Evolutionary conservation across 371 early-diverging fungal genomes (phyloP).

Genomic region (Zopfochytrium polystomum): DNA sequence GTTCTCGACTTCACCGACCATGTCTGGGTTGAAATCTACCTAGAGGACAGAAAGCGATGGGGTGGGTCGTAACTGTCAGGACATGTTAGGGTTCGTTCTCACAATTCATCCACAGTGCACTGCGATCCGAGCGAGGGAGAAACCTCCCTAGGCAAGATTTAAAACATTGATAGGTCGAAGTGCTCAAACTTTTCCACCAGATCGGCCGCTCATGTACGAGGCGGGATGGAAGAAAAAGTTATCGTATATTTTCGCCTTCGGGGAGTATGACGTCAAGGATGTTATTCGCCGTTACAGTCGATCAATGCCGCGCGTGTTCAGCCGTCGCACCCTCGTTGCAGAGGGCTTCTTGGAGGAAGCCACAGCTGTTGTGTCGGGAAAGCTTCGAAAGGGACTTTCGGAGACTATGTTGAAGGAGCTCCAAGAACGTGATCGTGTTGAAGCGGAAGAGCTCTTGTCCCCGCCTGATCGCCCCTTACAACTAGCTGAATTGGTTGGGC

Average conservation of each 20-base stretch:
- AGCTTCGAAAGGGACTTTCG: constrained; percentile 14
- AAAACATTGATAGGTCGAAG: constrained; percentile 18
- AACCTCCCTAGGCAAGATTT: constrained; percentile 9
- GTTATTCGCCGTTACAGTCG: constrained; percentile 48
- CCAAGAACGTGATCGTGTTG: constrained; percentile 33
- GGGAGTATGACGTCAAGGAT: constrained; percentile 58
- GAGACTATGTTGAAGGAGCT: constrained; percentile 23
- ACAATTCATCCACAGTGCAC: constrained; percentile 42
- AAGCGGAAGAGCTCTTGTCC: constrained; percentile 46
- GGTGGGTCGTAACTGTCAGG: constrained; percentile 4
- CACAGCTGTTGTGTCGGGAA: background rate
- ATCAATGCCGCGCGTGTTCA: constrained; percentile 30
- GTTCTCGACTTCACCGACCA: constrained; percentile 52
- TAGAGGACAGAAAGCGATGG: constrained; percentile 59
- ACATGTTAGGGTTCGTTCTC: background rate
- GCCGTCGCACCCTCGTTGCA: constrained; percentile 49
- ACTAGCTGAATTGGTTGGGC: constrained; percentile 46
- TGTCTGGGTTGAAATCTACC: constrained; percentile 72
- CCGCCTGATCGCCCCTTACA: constrained; percentile 22
- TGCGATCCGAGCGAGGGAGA: constrained; percentile 66
- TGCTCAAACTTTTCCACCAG: background rate
- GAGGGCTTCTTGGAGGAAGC: constrained; percentile 52
- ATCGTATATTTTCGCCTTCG: constrained; percentile 54
- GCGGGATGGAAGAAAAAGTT: constrained; percentile 75
- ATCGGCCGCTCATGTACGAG: constrained; percentile 59